These are phyloP conservation scores for Cucumis hystrix DNA, from an alignment of 306 rosid genomes.

Conservation along the genomic window DNA sequence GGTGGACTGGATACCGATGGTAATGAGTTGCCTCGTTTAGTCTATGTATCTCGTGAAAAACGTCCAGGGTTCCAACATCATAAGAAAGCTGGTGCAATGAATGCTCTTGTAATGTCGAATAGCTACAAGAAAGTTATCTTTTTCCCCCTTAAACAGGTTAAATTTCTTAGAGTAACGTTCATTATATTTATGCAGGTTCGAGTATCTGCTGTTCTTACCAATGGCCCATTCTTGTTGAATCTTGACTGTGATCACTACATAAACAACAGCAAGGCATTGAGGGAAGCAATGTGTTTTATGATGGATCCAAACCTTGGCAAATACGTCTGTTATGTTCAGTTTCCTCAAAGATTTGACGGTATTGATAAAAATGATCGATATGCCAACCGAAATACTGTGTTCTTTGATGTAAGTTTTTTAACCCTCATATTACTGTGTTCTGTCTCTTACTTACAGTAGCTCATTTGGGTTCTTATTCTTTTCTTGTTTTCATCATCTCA, in stretches of 20 bases:
- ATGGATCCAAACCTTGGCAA: conserved; percentile 99
- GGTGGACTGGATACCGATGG: conserved; percentile 98
- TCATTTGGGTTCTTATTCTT: conserved; percentile 2
- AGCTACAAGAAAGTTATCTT: background rate
- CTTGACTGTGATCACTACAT: conserved; percentile 99
- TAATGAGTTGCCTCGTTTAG: conserved; percentile 80
- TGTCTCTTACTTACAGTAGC: background rate
- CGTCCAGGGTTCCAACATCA: conserved; percentile 99
- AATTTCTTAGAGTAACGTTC: background rate
- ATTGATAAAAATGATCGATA: conserved; percentile 89
- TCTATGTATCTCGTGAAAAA: conserved; percentile 98
- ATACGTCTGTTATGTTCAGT: conserved; percentile 85
- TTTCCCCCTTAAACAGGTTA: background rate
- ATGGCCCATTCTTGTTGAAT: conserved; percentile 94
- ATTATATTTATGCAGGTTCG: conserved; percentile 50
- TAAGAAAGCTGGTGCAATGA: conserved; percentile 99
- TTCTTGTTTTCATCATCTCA: conserved; percentile 17
- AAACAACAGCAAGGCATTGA: conserved; percentile 92
- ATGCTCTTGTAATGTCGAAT: conserved; percentile 58
- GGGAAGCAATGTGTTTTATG: conserved; percentile 97
- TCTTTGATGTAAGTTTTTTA: conserved; percentile 68
- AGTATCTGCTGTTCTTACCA: conserved; percentile 94
- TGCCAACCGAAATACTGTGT: conserved; percentile 91
- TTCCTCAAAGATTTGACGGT: conserved; percentile 97
- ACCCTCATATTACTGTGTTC: background rate